Evolutionary conservation across 331 rosid genomes (phyloP), one percentile per base, ranked within the genome.

Genomic region (Malus hybrid): DNA sequence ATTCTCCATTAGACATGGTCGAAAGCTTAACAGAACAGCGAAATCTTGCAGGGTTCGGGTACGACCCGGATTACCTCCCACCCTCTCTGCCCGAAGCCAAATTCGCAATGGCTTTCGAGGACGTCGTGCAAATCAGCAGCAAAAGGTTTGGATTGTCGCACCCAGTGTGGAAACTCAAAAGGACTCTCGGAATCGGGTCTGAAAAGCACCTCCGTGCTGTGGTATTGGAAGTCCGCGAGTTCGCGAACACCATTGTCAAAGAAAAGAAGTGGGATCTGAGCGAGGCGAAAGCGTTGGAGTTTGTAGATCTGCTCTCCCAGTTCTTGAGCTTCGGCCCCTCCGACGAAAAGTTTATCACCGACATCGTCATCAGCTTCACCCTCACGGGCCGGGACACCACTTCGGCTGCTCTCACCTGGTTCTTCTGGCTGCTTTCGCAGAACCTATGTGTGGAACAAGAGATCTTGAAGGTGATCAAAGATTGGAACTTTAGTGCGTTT

Each of bases 331-430:
- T 88, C 0, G 89, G 92, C 12, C 85, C 84, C 32, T 88, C 86
- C 0, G 90, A 88, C 59, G 89, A 88, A 42, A 54, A 77, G 2
- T 90, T 93, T 19, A 84, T 86, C 2, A 61, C 42, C 3, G 95
- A 93, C 67, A 86, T 93, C 0, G 86, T 88, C 20, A 87, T 93
- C 44, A 93, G 95, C 76, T 90, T 88, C 67, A 88, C 80, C 0
- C 61, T 93, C 0, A 93, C 97, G 0, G 97, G 97, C 1, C 74
- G 88, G 10, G 97, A 93, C 78, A 90, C 97, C 0, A 93, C 96
- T 1, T 93, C 93, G 0, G 83, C 89, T 0, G 94, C 94, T 0
- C 86, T 93, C 50, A 88, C 98, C 0, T 93, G 98, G 96, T 85
- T 87, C 67, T 90, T 93, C 75, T 93, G 94, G 94, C 86, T 90